Evolutionary conservation across 2,329 filamentous ascomycete species (phyloP).

Genomic region (Trichoderma brevicompactum): DNA sequence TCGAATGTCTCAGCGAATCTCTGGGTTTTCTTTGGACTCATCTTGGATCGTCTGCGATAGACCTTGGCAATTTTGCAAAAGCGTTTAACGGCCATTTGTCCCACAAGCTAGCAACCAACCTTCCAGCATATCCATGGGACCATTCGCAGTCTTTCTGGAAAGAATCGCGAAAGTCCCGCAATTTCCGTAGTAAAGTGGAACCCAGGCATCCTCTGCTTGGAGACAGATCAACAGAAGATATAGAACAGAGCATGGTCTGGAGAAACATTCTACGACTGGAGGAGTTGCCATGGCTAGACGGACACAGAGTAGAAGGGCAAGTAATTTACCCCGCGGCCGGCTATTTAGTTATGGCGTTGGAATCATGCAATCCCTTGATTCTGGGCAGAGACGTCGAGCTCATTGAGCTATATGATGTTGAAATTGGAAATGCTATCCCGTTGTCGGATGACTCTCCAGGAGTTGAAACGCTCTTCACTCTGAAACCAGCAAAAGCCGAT

Average conservation of each 20-base stretch:
- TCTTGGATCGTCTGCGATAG: neutral
- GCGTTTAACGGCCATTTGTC: neutral
- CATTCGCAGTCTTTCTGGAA: neutral
- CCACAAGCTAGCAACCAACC: neutral
- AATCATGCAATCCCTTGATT: slow-evolving; percentile 33
- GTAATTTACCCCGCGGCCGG: slow-evolving; percentile 34
- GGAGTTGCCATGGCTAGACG: slow-evolving; percentile 45
- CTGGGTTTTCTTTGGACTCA: neutral
- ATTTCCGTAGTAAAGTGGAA: neutral
- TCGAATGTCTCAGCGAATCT: neutral
- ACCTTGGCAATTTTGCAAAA: neutral
- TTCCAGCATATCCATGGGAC: neutral
- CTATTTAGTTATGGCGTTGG: slow-evolving; percentile 45
- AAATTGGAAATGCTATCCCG: slow-evolving; percentile 22
- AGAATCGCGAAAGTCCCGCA: neutral
- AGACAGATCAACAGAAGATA: neutral
- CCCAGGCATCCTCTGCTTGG: neutral
- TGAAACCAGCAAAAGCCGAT: slow-evolving; percentile 9
- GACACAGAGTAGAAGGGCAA: slow-evolving; percentile 40
- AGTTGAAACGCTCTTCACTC: neutral
- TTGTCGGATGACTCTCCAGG: neutral
- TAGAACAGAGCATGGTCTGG: neutral
- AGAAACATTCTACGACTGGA: slow-evolving; percentile 18
- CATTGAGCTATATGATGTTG: slow-evolving; percentile 18
- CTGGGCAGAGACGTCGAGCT: neutral